A percentile compares a stretch with the other conserved stretches of the same genome.
phyloP scores from a whole-genome alignment of 352 stramenopile genomes.

The Pythium dissimile region DNA sequence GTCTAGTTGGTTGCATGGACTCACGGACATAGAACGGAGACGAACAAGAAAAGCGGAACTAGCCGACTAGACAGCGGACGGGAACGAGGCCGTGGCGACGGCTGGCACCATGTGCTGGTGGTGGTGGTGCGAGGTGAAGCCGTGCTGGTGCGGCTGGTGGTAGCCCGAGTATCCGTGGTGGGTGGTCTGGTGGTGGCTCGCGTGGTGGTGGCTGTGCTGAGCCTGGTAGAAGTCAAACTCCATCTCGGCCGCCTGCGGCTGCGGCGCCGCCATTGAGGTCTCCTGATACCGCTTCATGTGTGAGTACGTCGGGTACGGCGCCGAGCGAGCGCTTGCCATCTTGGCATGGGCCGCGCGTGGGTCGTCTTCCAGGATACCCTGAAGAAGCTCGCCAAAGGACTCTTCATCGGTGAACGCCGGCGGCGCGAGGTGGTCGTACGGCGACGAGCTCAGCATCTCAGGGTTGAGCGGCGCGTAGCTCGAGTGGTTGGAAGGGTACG shows the following conservation, averaged over 20 bases:
- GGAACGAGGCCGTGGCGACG: slow-evolving; percentile 16
- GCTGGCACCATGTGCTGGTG: slow-evolving; percentile 17
- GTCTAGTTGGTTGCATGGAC: not conserved
- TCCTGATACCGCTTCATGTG: slow-evolving; percentile 10
- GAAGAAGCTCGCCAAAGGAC: slow-evolving; percentile 59
- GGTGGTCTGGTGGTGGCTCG: not conserved
- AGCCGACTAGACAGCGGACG: slow-evolving; percentile 12
- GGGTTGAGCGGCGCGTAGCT: slow-evolving; percentile 19
- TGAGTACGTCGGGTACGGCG: slow-evolving; percentile 10
- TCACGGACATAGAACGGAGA: not conserved
- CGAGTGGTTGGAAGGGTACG: not conserved
- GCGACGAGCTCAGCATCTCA: slow-evolving; percentile 13
- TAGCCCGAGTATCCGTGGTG: slow-evolving; percentile 15
- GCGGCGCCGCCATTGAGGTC: not conserved
- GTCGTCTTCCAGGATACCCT: slow-evolving; percentile 73
- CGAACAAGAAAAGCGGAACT: not conserved
- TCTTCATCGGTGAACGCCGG: slow-evolving; percentile 60
- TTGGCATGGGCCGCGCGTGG: slow-evolving; percentile 21
- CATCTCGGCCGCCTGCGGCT: slow-evolving; percentile 1
- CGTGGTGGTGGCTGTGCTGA: slow-evolving; percentile 4
- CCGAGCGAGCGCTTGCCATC: not conserved
- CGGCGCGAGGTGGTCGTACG: slow-evolving; percentile 60
- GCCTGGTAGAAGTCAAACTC: slow-evolving; percentile 16
- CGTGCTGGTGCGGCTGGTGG: slow-evolving; percentile 1
- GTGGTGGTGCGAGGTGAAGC: slow-evolving; percentile 9